Conservation (phyloP, 441 rosid species). For the Populus tomentosa region DNA sequence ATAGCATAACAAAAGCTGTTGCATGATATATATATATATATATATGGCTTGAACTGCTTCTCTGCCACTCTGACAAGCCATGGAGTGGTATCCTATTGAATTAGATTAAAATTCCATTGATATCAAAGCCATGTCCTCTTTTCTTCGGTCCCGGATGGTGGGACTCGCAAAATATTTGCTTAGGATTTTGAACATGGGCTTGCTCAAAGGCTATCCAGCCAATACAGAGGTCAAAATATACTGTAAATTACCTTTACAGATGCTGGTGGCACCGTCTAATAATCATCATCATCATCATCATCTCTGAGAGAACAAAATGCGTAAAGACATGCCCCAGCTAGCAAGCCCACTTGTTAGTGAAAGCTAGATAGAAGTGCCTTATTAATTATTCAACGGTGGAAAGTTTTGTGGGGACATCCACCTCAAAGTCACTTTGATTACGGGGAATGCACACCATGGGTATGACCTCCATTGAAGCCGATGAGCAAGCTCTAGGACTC, state of each 20-base stretch:
- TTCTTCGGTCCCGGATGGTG: conserved; percentile 31
- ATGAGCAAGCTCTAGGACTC: conserved; percentile 4
- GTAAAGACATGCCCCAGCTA: conserved; percentile 22
- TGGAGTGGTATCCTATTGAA: conserved; percentile 17
- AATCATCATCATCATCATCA: conserved; percentile 21
- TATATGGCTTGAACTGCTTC: conserved; percentile 9
- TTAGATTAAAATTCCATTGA: conserved; percentile 23
- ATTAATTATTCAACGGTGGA: conserved; percentile 39
- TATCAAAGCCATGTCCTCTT: conserved; percentile 17
- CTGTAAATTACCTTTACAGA: conserved; percentile 34
- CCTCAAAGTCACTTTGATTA: conserved; percentile 30
- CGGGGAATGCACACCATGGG: neutral
- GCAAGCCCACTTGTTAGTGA: conserved; percentile 39
- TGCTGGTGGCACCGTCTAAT: conserved; percentile 29
- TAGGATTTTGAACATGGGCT: conserved; percentile 6
- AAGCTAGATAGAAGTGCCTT: conserved; percentile 27
- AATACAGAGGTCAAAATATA: conserved; percentile 30
- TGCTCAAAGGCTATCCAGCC: conserved; percentile 11
- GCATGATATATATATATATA: neutral
- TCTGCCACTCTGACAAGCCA: conserved; percentile 24
- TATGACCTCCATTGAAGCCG: conserved; percentile 7
- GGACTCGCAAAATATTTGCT: conserved; percentile 10
- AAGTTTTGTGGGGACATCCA: conserved; percentile 40
- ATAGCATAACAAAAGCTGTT: neutral
- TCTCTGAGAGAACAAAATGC: conserved; percentile 27